A percentile compares a stretch with the other conserved stretches of the same genome.
Conservation (phyloP, 805 yeast genomes). For the Yarrowia sp. region DNA sequence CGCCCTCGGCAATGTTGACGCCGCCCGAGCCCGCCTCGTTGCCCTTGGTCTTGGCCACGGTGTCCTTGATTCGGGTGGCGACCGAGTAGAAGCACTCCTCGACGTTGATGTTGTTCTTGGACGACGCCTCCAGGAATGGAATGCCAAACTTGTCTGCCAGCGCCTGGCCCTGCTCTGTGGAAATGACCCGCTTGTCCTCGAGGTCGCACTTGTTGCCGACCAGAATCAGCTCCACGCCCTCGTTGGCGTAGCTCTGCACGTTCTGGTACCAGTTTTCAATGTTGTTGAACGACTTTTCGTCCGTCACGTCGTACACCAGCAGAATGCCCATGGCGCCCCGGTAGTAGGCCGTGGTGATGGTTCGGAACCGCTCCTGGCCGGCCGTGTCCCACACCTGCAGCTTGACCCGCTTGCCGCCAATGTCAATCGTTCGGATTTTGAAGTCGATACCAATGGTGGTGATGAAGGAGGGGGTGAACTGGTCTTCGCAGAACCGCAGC, state of each 20-base stretch:
- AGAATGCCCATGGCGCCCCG: constrained; percentile 99
- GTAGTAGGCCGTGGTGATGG: constrained; percentile 96
- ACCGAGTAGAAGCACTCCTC: constrained; percentile 89
- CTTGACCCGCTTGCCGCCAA: constrained; percentile 91
- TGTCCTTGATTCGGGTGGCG: constrained; percentile 84
- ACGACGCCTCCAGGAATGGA: constrained; percentile 95
- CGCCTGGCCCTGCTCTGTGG: constrained; percentile 87
- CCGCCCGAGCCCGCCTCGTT: constrained; percentile 41
- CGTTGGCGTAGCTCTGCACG: constrained; percentile 95
- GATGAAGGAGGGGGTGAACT: constrained; percentile 94
- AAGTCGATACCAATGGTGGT: constrained; percentile 98
- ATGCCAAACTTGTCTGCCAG: constrained; percentile 85
- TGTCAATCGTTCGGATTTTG: constrained; percentile 93
- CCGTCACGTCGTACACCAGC: constrained; percentile 96
- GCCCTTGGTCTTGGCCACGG: constrained; percentile 54
- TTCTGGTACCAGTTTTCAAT: constrained; percentile 95
- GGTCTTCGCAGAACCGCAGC: constrained; percentile 93
- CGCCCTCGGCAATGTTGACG: constrained; percentile 44
- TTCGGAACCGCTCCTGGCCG: constrained; percentile 97
- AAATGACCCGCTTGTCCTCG: constrained; percentile 82
- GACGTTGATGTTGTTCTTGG: constrained; percentile 91
- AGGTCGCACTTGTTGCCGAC: constrained; percentile 98
- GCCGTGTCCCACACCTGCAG: constrained; percentile 99
- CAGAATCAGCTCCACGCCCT: constrained; percentile 89
- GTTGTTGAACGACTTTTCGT: constrained; percentile 92